phyloP scores from a whole-genome alignment of 345 rosid species.

The Populus euphratica region DNA sequence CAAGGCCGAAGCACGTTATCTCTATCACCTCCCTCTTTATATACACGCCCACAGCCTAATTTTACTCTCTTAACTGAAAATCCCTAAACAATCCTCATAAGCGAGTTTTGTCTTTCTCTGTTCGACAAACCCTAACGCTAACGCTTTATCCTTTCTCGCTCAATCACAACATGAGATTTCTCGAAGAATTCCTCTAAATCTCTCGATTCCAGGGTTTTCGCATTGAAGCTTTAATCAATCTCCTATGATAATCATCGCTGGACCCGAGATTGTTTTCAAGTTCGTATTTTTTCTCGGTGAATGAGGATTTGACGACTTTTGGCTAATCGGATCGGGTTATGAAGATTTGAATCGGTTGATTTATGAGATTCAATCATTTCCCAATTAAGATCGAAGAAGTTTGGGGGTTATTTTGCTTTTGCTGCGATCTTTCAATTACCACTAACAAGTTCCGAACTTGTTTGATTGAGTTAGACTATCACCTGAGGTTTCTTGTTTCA shows the following conservation, averaged over 20 bases:
- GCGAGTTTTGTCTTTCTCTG: neutral
- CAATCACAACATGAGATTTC: neutral
- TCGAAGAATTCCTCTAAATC: neutral
- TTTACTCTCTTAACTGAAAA: neutral
- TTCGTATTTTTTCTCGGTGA: neutral
- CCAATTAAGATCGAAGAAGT: no score
- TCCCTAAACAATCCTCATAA: neutral
- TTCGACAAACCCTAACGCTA: conserved; percentile 6
- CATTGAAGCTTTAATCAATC: neutral
- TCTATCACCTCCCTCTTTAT: neutral
- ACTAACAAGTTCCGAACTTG: neutral
- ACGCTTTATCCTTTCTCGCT: neutral
- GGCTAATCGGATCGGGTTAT: conserved; percentile 2
- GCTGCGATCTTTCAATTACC: conserved; percentile 5
- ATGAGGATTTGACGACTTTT: neutral
- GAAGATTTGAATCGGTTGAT: conserved; percentile 11
- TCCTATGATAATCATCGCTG: neutral
- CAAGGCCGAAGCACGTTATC: neutral
- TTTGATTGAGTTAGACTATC: neutral
- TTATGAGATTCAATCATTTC: neutral
- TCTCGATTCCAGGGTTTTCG: neutral
- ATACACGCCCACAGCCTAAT: neutral
- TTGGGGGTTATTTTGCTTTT: neutral
- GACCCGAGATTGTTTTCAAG: neutral
- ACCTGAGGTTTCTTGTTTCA: neutral